These are phyloP conservation scores for Salix dunnii DNA, from an alignment of 345 rosid genomes.

Conservation along the genomic window DNA sequence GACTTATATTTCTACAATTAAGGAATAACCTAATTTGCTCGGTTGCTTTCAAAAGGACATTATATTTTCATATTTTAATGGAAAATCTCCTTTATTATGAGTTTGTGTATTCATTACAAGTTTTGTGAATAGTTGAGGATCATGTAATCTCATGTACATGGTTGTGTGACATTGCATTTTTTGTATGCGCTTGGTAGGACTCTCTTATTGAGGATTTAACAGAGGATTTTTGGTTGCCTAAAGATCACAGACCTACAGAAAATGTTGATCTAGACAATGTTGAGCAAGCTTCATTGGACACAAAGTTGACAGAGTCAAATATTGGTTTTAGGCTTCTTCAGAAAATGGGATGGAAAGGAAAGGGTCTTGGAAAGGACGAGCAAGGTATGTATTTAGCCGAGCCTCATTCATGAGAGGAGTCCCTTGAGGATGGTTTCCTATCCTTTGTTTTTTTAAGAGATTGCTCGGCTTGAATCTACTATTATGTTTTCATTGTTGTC, in stretches of 20 bases:
- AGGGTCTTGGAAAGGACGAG: slow-evolving; percentile 93
- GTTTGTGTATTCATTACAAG: not conserved
- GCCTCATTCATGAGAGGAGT: not conserved
- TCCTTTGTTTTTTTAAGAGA: not conserved
- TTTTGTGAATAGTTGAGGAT: not conserved
- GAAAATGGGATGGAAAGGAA: slow-evolving; percentile 99
- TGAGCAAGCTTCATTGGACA: slow-evolving; percentile 85
- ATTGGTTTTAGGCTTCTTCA: slow-evolving; percentile 92
- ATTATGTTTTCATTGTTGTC: not conserved
- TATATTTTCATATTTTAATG: not conserved
- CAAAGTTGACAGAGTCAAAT: slow-evolving; percentile 73
- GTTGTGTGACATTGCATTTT: slow-evolving; percentile 4
- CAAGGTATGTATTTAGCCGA: slow-evolving; percentile 48
- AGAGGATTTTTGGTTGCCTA: slow-evolving; percentile 75
- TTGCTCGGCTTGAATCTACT: not conserved
- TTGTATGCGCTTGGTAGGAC: slow-evolving; percentile 44
- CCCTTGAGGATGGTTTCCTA: not conserved
- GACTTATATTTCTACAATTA: not conserved
- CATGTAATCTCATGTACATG: not conserved
- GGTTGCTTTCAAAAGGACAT: not conserved
- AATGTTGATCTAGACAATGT: slow-evolving; percentile 85
- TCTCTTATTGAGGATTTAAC: slow-evolving; percentile 61
- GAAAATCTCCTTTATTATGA: not conserved
- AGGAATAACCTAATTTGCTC: no score
- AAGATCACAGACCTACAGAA: slow-evolving; percentile 63